Evolutionary conservation across 164 flowering plant species (phyloP).

Genomic region (Litsea cubeba): DNA sequence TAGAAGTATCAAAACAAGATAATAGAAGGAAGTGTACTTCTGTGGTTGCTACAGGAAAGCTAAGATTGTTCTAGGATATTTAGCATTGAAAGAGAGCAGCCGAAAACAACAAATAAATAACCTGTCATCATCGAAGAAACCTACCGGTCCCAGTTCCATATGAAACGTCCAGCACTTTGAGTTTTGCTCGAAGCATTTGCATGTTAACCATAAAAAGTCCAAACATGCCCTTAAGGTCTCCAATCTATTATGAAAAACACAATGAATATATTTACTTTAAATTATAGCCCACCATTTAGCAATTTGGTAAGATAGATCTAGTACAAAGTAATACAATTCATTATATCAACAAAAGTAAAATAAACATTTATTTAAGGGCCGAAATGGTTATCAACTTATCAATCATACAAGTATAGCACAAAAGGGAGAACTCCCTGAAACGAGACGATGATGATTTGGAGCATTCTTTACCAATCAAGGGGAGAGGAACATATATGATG

Average conservation of each 20-base stretch:
- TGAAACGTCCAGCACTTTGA: conserved; percentile 70
- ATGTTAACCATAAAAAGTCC: conserved; percentile 73
- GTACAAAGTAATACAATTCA: background rate
- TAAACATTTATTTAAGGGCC: no score
- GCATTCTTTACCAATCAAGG: no score
- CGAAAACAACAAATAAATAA: background rate
- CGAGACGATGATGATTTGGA: no score
- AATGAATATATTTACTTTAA: background rate
- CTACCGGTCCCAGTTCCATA: conserved; percentile 84
- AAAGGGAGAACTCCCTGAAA: no score
- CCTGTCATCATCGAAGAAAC: background rate
- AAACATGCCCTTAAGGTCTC: conserved; percentile 83
- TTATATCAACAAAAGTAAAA: no score
- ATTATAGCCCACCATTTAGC: background rate
- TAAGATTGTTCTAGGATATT: background rate
- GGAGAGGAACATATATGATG: no score
- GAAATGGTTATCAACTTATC: no score
- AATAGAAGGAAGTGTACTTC: background rate
- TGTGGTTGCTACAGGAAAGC: conserved; percentile 1
- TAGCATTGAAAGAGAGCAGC: background rate
- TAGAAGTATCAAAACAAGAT: background rate
- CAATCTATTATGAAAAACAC: conserved; percentile 46
- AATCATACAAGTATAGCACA: no score
- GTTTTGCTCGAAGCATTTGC: conserved; percentile 67
- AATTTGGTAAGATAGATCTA: background rate